Conservation (phyloP, 202 grass and related monocot genomes). For the Brachypodium distachyon region DNA sequence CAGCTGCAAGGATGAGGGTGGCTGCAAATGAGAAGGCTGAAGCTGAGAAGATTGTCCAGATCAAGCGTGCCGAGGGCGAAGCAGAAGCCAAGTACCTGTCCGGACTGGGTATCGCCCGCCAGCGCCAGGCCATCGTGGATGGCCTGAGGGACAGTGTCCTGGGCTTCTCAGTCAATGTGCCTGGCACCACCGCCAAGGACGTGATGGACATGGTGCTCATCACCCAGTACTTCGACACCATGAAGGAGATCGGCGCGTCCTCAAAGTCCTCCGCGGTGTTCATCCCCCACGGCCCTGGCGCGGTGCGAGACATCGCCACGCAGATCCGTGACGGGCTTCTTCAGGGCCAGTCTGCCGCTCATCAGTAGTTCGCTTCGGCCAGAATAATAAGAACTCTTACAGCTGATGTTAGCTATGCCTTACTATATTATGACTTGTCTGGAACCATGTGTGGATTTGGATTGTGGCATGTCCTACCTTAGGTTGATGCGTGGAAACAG, state of each 20-base stretch:
- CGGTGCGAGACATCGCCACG: slow-evolving; percentile 52
- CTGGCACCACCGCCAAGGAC: slow-evolving; percentile 45
- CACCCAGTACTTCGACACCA: slow-evolving; percentile 63
- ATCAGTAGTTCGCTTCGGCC: not conserved
- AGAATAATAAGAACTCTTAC: not conserved
- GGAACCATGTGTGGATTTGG: not conserved
- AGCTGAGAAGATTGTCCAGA: slow-evolving; percentile 65
- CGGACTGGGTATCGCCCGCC: slow-evolving; percentile 32
- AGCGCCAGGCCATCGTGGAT: slow-evolving; percentile 53
- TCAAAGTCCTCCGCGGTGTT: slow-evolving; percentile 51
- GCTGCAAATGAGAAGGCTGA: slow-evolving; percentile 55
- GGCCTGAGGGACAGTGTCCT: slow-evolving; percentile 51
- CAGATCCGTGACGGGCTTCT: slow-evolving; percentile 60
- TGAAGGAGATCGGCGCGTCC: slow-evolving; percentile 47
- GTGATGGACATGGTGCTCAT: slow-evolving; percentile 70
- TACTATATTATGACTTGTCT: not conserved
- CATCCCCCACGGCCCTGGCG: slow-evolving; percentile 68
- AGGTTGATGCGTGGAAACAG: not conserved
- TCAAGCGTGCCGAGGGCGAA: slow-evolving; percentile 66
- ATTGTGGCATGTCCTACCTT: not conserved
- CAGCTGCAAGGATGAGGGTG: slow-evolving; percentile 45
- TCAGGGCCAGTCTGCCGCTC: slow-evolving; percentile 21
- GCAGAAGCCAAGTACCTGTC: slow-evolving; percentile 62
- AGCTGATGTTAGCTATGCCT: not conserved
- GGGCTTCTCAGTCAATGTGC: slow-evolving; percentile 46